Evolutionary conservation across 192 early-diverging fungal species (phyloP).

Genomic region (Coemansia javaensis): DNA sequence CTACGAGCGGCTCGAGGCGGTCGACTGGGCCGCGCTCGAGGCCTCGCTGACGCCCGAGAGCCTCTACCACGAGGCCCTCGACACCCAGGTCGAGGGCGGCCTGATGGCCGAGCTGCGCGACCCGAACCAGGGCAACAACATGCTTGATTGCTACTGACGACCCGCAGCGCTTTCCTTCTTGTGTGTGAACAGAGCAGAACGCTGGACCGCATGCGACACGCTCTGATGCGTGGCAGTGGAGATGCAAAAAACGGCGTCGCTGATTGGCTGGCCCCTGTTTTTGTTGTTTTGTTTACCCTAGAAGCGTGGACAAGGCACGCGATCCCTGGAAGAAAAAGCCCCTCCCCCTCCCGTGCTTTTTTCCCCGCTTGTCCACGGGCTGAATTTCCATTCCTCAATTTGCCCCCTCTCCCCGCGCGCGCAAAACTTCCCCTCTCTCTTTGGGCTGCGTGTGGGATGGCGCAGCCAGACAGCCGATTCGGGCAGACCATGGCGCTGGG

Average conservation of each 20-base stretch:
- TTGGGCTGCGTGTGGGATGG: too few species aligned
- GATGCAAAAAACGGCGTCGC: too few species aligned
- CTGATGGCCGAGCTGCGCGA: slow-evolving; percentile 38
- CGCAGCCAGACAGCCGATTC: slow-evolving; percentile 19
- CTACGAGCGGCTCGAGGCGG: slow-evolving; percentile 7
- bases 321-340: too few species aligned
- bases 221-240: too few species aligned
- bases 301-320: too few species aligned
- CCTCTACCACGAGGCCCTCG: slow-evolving; percentile 46
- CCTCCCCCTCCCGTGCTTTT: too few species aligned
- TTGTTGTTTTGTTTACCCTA: not conserved
- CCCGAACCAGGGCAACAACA: slow-evolving; percentile 45
- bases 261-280: not conserved
- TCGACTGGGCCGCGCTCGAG: slow-evolving; percentile 34
- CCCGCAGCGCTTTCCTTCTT: not conserved
- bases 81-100: slow-evolving; percentile 33
- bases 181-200: not conserved
- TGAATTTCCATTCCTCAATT: too few species aligned
- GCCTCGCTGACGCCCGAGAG: slow-evolving; percentile 29
- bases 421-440: too few species aligned
- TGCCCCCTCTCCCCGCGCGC: too few species aligned
- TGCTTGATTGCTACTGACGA: slow-evolving; percentile 38
- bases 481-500: slow-evolving; percentile 7
- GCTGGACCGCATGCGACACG: too few species aligned
- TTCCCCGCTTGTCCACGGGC: too few species aligned